Evolutionary conservation across 306 rosid species (phyloP).

Genomic region (Prunus campanulata): DNA sequence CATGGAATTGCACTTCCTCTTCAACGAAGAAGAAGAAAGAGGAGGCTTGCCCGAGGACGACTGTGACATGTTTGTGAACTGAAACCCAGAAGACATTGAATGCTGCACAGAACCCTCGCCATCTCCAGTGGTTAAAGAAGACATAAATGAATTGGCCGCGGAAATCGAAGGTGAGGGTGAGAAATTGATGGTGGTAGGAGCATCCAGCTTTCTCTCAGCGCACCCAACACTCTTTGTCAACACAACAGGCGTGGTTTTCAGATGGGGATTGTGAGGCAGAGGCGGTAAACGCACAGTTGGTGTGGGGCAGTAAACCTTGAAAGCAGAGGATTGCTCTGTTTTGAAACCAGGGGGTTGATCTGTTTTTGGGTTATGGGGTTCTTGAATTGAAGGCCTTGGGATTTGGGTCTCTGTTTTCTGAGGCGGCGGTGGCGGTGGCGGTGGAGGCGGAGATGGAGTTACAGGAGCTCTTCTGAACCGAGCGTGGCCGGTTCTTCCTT

Average conservation of each 20-base stretch:
- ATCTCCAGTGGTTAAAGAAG: constrained; percentile 49
- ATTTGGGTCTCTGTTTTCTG: constrained; percentile 11
- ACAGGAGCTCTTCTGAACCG: constrained; percentile 63
- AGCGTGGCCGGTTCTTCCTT: constrained; percentile 65
- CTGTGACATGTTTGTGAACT: constrained; percentile 50
- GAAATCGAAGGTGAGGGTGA: constrained; percentile 42
- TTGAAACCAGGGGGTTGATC: neutral
- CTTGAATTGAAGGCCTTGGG: constrained; percentile 9
- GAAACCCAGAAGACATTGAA: constrained; percentile 53
- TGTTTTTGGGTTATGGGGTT: neutral
- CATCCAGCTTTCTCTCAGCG: constrained; percentile 32
- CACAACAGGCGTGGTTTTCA: neutral
- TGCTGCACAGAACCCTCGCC: constrained; percentile 37
- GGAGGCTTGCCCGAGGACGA: constrained; percentile 57
- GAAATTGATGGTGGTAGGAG: constrained; percentile 26
- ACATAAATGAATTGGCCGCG: constrained; percentile 51
- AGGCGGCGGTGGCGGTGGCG: constrained; percentile 9
- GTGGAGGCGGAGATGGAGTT: constrained; percentile 11
- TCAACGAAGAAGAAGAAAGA: constrained; percentile 46
- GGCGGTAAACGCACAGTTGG: constrained; percentile 42
- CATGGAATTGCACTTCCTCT: constrained; percentile 63
- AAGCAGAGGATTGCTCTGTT: constrained; percentile 41
- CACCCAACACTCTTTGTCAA: constrained; percentile 15
- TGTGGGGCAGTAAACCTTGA: constrained; percentile 57
- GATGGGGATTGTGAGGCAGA: constrained; percentile 27